A percentile compares a stretch with the other conserved stretches of the same genome.
Evolutionary conservation across 2,329 filamentous ascomycete species (phyloP).

Genomic region (Botrytis paeoniae): DNA sequence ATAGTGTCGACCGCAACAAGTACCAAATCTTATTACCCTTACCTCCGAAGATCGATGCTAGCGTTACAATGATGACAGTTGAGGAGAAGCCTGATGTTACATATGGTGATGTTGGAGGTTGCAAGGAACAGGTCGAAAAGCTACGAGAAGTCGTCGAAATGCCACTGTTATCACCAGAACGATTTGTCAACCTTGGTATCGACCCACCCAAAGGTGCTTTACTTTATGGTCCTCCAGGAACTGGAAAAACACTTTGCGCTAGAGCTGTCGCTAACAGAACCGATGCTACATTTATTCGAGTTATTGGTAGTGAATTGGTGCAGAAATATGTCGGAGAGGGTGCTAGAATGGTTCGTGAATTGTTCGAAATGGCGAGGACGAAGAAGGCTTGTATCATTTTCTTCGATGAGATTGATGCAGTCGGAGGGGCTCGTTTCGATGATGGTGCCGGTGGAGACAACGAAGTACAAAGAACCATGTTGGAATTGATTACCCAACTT

Average conservation of each 20-base stretch:
- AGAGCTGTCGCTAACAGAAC: slow-evolving; percentile 96
- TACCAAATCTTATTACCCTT: slow-evolving; percentile 97
- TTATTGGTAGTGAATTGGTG: slow-evolving; percentile 95
- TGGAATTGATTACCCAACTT: slow-evolving; percentile 94
- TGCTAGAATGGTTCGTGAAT: slow-evolving; percentile 95
- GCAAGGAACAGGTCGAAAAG: slow-evolving; percentile 99
- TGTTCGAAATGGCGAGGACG: slow-evolving; percentile 98
- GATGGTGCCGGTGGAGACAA: slow-evolving; percentile 96
- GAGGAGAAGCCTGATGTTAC: slow-evolving; percentile 99
- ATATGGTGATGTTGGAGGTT: slow-evolving; percentile 96
- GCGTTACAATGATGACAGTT: slow-evolving; percentile 99
- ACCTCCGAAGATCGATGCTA: slow-evolving; percentile 97
- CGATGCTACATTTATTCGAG: slow-evolving; percentile 96
- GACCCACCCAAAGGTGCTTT: slow-evolving; percentile 97
- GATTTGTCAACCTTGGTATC: slow-evolving; percentile 98
- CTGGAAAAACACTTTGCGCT: slow-evolving; percentile 98
- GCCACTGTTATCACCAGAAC: slow-evolving; percentile 91
- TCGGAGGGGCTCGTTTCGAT: slow-evolving; percentile 93
- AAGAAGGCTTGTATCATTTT: slow-evolving; percentile 99
- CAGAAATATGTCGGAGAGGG: slow-evolving; percentile 99
- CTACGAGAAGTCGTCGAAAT: slow-evolving; percentile 98
- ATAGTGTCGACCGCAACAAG: slow-evolving; percentile 90
- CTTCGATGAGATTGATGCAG: slow-evolving; percentile 97
- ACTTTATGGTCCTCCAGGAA: slow-evolving; percentile 93
- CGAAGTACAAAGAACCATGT: slow-evolving; percentile 95